phyloP scores from a whole-genome alignment of 2,329 filamentous ascomycete species.

The Talaromyces marneffei region DNA sequence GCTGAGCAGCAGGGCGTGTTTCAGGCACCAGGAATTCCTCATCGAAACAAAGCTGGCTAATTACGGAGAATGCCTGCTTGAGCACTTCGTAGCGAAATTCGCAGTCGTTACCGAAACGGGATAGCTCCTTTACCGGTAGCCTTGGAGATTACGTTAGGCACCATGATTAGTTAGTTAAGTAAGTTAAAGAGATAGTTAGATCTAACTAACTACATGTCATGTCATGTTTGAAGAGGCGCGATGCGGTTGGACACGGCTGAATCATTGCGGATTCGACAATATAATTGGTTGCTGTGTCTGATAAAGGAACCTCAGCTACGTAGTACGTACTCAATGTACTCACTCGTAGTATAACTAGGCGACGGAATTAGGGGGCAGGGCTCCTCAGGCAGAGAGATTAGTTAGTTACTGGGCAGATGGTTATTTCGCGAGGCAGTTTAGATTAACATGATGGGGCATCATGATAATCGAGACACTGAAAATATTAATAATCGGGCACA shows the following conservation, averaged over 20 bases:
- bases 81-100: background rate
- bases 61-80: background rate
- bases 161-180: too few relatives aligned
- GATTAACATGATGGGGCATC: background rate
- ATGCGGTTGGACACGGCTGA: background rate
- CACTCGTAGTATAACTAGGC: too few relatives aligned
- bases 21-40: conserved; percentile 1
- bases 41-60: background rate
- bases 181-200: background rate
- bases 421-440: too few relatives aligned
- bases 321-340: too few relatives aligned
- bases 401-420: background rate
- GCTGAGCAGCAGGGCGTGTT: background rate
- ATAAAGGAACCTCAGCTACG: background rate
- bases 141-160: conserved; percentile 1
- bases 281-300: background rate
- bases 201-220: too few relatives aligned
- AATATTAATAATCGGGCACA: background rate
- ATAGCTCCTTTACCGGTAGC: too few relatives aligned
- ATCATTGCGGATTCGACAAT: background rate
- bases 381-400: background rate
- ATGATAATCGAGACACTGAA: background rate
- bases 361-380: background rate
- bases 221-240: background rate
- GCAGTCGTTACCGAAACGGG: background rate